Percentiles rank a stretch among this genome's conserved stretches.
These are phyloP conservation scores for Ascochyta koolunga DNA, from an alignment of 2,329 filamentous ascomycete genomes.

Conservation along the genomic window DNA sequence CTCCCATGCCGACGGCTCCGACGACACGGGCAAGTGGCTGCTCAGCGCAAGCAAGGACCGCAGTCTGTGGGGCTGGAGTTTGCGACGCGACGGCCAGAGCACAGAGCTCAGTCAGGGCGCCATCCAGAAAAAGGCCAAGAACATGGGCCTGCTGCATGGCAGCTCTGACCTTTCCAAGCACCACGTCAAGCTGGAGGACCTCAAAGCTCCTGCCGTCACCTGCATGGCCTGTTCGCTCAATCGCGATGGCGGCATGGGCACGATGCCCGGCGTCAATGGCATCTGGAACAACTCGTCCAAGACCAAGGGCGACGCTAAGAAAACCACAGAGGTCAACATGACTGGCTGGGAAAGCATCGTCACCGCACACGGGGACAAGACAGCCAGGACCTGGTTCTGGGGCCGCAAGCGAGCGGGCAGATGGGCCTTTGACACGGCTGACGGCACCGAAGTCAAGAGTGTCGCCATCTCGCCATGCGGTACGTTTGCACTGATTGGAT, in stretches of 20 bases:
- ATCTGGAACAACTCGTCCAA: constrained; percentile 80
- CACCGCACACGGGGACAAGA: constrained; percentile 86
- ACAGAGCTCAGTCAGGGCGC: constrained; percentile 91
- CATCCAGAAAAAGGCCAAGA: constrained; percentile 87
- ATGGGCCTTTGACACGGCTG: constrained; percentile 89
- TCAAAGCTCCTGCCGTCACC: constrained; percentile 91
- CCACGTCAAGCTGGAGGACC: constrained; percentile 68
- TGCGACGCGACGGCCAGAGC: constrained; percentile 92
- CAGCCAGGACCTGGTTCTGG: constrained; percentile 97
- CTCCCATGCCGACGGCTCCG: constrained; percentile 90
- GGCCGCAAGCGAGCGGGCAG: constrained; percentile 89
- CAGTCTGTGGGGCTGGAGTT: constrained; percentile 94
- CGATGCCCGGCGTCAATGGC: constrained; percentile 75
- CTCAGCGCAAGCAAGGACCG: constrained; percentile 87
- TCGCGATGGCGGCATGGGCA: constrained; percentile 90
- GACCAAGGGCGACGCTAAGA: constrained; percentile 65
- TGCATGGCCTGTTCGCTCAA: constrained; percentile 91
- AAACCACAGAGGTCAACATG: constrained; percentile 74
- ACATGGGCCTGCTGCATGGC: constrained; percentile 72
- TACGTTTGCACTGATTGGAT: constrained; percentile 90
- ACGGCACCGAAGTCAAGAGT: constrained; percentile 78
- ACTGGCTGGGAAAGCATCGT: constrained; percentile 98
- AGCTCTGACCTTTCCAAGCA: constrained; percentile 64
- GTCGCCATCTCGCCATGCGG: constrained; percentile 91
- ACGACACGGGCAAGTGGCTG: constrained; percentile 90